Conservation (phyloP, 1,284 basidiomycete species). For the Ganoderma sinense region DNA sequence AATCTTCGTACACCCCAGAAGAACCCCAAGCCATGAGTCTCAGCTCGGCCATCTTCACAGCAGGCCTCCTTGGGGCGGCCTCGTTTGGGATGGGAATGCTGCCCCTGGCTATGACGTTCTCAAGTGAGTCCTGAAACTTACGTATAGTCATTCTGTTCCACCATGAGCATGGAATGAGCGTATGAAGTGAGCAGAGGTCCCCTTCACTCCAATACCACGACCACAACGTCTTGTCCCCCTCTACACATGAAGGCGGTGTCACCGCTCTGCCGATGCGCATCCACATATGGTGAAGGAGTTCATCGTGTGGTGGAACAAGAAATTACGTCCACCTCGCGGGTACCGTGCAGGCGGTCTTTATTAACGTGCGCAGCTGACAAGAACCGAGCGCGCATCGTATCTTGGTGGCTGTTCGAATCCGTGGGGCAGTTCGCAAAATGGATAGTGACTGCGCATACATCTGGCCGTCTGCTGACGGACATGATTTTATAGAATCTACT, state of each 20-base stretch:
- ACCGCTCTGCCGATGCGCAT: neutral
- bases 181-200: neutral
- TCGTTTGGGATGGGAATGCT: constrained; percentile 79
- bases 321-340: neutral
- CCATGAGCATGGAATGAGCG: neutral
- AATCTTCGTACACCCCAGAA: too few species aligned
- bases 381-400: neutral
- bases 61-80: constrained; percentile 72
- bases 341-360: neutral
- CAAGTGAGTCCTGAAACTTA: constrained; percentile 55
- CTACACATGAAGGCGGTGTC: neutral
- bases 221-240: neutral
- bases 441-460: neutral
- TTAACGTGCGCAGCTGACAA: neutral
- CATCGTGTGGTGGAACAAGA: neutral
- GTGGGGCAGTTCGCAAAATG: neutral
- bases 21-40: constrained; percentile 19
- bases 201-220: neutral
- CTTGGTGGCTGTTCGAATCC: neutral
- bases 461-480: neutral
- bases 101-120: constrained; percentile 78
- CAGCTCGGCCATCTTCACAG: constrained; percentile 44
- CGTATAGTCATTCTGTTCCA: neutral
- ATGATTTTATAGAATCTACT: constrained; percentile 50
- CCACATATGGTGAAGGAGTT: neutral